Conservation (phyloP, 1,284 basidiomycete species). For the Ustilago bromivora region DNA sequence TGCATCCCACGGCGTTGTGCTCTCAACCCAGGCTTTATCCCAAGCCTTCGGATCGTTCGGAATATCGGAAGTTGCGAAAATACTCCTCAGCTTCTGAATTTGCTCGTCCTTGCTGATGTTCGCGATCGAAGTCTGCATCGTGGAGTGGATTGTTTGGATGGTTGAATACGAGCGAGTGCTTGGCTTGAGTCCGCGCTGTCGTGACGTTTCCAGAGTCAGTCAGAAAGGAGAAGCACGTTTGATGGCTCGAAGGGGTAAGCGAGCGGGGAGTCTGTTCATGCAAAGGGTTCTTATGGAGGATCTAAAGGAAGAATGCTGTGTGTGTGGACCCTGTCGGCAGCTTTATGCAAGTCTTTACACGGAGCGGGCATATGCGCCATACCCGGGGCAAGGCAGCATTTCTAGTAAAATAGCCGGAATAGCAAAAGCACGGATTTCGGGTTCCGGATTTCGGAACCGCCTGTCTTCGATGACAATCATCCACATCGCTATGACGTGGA, state of each 20-base stretch:
- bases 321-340: background rate
- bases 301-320: background rate
- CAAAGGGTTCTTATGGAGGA: background rate
- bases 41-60: constrained; percentile 54
- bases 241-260: background rate
- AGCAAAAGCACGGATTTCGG: background rate
- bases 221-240: background rate
- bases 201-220: background rate
- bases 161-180: background rate
- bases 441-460: constrained; percentile 13
- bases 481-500: constrained; percentile 39
- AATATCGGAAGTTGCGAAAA: constrained; percentile 39
- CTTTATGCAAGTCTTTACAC: constrained; percentile 1
- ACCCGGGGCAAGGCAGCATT: background rate
- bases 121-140: background rate
- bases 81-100: constrained; percentile 32
- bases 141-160: constrained; percentile 10
- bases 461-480: constrained; percentile 19
- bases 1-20: constrained; percentile 55
- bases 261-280: background rate
- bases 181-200: background rate
- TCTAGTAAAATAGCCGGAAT: background rate
- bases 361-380: background rate
- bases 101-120: constrained; percentile 25
- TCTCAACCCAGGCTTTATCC: constrained; percentile 56